These are phyloP conservation scores for Hypoxylon sp. DNA, from an alignment of 2,329 filamentous ascomycete genomes.

Conservation along the genomic window DNA sequence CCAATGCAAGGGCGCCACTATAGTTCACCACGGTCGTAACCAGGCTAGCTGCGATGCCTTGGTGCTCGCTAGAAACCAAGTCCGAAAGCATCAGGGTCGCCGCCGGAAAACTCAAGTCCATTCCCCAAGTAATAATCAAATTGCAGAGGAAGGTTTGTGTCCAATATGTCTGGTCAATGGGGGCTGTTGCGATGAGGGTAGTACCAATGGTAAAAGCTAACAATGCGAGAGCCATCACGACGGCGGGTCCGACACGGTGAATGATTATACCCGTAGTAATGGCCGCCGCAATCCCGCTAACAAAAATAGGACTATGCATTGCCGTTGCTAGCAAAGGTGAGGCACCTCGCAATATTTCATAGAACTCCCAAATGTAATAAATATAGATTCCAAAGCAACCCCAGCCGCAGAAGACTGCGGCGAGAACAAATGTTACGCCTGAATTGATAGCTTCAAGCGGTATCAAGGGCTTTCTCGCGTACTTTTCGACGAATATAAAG, in stretches of 20 bases:
- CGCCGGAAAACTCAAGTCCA: constrained; percentile 71
- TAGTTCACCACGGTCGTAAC: constrained; percentile 73
- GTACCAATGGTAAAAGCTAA: constrained; percentile 53
- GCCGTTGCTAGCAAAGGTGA: constrained; percentile 58
- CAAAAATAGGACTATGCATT: constrained; percentile 57
- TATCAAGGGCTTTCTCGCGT: constrained; percentile 65
- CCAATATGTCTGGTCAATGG: constrained; percentile 69
- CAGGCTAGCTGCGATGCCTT: constrained; percentile 60
- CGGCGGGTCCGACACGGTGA: constrained; percentile 53
- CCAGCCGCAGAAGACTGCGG: constrained; percentile 64
- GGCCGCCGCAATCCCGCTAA: constrained; percentile 57
- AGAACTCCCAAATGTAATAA: constrained; percentile 62
- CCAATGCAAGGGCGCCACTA: constrained; percentile 68
- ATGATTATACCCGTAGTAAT: constrained; percentile 52
- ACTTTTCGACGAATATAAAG: constrained; percentile 69
- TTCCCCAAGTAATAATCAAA: constrained; percentile 65
- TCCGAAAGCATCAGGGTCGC: constrained; percentile 67
- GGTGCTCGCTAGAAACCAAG: constrained; percentile 53
- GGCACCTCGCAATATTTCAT: constrained; percentile 57
- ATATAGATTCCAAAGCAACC: constrained; percentile 63
- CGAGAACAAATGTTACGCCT: constrained; percentile 65
- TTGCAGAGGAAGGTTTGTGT: constrained; percentile 66
- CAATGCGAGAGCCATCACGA: constrained; percentile 54
- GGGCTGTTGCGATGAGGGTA: constrained; percentile 56
- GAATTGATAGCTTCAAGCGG: constrained; percentile 65